These are phyloP conservation scores for Rubus parviflorus DNA, from an alignment of 306 rosid genomes.

Conservation along the genomic window DNA sequence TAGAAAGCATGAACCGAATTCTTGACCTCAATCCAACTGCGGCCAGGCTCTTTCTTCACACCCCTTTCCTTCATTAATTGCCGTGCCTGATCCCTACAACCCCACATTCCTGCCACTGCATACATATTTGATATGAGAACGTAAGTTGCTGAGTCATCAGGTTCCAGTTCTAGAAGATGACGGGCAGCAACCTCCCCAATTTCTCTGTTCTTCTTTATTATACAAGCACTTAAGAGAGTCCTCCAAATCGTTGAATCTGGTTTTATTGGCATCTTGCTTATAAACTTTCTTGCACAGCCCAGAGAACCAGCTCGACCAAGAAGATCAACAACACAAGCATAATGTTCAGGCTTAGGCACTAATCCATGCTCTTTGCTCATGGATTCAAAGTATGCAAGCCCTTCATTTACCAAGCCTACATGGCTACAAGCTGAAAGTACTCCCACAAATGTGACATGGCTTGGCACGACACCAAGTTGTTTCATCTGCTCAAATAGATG, in stretches of 20 bases:
- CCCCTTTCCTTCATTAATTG: constrained; percentile 74
- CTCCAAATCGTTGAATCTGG: constrained; percentile 89
- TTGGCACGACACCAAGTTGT: constrained; percentile 52
- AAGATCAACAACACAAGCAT: constrained; percentile 82
- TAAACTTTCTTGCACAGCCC: constrained; percentile 53
- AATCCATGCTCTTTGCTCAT: constrained; percentile 66
- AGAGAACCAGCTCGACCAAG: constrained; percentile 77
- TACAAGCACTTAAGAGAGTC: constrained; percentile 83
- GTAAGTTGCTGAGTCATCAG: constrained; percentile 85
- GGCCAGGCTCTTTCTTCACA: constrained; percentile 88
- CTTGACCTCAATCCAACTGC: constrained; percentile 80
- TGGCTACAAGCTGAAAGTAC: constrained; percentile 90
- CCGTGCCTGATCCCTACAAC: constrained; percentile 69
- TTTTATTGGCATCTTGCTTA: constrained; percentile 73
- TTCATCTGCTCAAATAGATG: constrained; percentile 72
- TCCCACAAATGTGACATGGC: constrained; percentile 79
- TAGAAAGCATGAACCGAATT: constrained; percentile 69
- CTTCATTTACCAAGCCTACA: constrained; percentile 78
- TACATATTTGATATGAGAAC: constrained; percentile 82
- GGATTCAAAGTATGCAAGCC: constrained; percentile 67
- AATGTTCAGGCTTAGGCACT: constrained; percentile 81
- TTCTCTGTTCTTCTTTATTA: constrained; percentile 58
- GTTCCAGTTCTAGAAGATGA: constrained; percentile 76
- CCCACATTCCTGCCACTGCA: constrained; percentile 79
- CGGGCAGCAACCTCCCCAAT: constrained; percentile 84